Percentiles rank a stretch among this genome's conserved stretches.
Evolutionary conservation across 768 basidiomycete genomes (phyloP).

Genomic region (Cantharellus anzutake): DNA sequence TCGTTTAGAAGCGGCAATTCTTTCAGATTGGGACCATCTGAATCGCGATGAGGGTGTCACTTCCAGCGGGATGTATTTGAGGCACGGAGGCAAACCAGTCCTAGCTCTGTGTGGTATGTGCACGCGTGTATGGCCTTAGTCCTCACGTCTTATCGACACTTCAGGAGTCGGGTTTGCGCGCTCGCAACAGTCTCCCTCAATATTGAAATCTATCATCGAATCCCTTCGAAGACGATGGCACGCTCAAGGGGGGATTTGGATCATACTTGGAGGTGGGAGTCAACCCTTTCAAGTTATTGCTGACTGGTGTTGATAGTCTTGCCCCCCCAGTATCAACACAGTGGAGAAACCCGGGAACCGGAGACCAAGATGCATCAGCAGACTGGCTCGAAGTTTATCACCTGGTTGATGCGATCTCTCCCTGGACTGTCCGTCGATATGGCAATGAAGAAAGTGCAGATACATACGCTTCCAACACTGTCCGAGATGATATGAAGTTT

Average conservation of each 20-base stretch:
- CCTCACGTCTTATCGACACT: slow-evolving; percentile 44
- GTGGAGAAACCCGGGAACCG: slow-evolving; percentile 45
- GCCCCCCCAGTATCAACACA: slow-evolving; percentile 19
- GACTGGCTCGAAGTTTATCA: slow-evolving; percentile 50
- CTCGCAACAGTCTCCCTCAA: slow-evolving; percentile 39
- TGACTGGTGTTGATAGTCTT: not conserved
- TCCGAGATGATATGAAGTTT: slow-evolving; percentile 43
- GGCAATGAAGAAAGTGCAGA: slow-evolving; percentile 41
- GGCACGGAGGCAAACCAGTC: not conserved
- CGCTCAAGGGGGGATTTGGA: slow-evolving; percentile 55
- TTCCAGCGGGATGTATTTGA: slow-evolving; percentile 52
- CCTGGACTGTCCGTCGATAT: slow-evolving; percentile 69
- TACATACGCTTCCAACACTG: slow-evolving; percentile 37
- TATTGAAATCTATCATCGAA: slow-evolving; percentile 32
- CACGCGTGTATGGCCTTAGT: not conserved
- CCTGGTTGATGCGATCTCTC: slow-evolving; percentile 56
- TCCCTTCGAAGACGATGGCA: slow-evolving; percentile 31
- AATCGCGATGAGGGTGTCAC: slow-evolving; percentile 38
- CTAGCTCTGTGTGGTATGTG: not conserved
- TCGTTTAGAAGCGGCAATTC: slow-evolving; percentile 43
- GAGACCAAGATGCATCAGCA: slow-evolving; percentile 51
- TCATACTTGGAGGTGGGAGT: slow-evolving; percentile 16
- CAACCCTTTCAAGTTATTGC: no score
- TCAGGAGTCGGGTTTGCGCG: slow-evolving; percentile 54
- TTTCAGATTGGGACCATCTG: slow-evolving; percentile 60